A percentile compares a stretch with the other conserved stretches of the same genome.
Conservation (phyloP, 2,329 filamentous ascomycete species). For the Pleurostoma richardsiae region DNA sequence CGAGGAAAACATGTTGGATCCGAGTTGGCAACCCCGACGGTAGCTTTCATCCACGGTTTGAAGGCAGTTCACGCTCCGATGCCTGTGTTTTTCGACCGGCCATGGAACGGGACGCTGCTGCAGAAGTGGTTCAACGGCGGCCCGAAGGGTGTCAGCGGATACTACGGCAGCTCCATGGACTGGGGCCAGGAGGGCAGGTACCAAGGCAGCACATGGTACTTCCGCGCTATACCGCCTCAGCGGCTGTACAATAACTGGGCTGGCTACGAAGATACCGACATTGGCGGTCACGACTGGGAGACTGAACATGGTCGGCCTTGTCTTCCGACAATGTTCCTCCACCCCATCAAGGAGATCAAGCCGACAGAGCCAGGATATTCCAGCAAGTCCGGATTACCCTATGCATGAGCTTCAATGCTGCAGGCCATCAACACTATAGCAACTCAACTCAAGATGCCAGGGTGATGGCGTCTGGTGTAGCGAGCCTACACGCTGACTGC, state of each 20-base stretch:
- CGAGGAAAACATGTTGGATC: slow-evolving; percentile 71
- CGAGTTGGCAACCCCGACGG: slow-evolving; percentile 73
- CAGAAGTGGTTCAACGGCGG: slow-evolving; percentile 58
- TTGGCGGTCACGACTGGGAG: slow-evolving; percentile 54
- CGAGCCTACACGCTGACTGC: too few species aligned
- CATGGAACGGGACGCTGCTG: slow-evolving; percentile 55
- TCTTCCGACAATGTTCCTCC: slow-evolving; percentile 53
- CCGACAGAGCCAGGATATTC: slow-evolving; percentile 39
- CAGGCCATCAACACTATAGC: too few species aligned
- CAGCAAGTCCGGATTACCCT: slow-evolving; percentile 35
- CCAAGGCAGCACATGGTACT: slow-evolving; percentile 58
- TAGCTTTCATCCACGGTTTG: slow-evolving; percentile 70
- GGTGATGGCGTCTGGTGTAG: too few species aligned
- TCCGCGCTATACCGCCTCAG: slow-evolving; percentile 50
- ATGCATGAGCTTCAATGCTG: slow-evolving; percentile 5
- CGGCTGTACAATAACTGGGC: slow-evolving; percentile 60
- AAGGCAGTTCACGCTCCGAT: slow-evolving; percentile 77
- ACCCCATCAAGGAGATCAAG: slow-evolving; percentile 54
- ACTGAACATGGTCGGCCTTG: slow-evolving; percentile 49
- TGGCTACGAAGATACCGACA: slow-evolving; percentile 50
- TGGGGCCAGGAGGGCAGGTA: slow-evolving; percentile 55
- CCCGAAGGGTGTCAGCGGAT: slow-evolving; percentile 46
- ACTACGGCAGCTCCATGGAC: slow-evolving; percentile 51
- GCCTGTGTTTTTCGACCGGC: slow-evolving; percentile 73
- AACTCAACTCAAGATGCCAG: too few species aligned